These are phyloP conservation scores for Trichosporon sp. DNA, from an alignment of 1,284 basidiomycete species.

Conservation along the genomic window DNA sequence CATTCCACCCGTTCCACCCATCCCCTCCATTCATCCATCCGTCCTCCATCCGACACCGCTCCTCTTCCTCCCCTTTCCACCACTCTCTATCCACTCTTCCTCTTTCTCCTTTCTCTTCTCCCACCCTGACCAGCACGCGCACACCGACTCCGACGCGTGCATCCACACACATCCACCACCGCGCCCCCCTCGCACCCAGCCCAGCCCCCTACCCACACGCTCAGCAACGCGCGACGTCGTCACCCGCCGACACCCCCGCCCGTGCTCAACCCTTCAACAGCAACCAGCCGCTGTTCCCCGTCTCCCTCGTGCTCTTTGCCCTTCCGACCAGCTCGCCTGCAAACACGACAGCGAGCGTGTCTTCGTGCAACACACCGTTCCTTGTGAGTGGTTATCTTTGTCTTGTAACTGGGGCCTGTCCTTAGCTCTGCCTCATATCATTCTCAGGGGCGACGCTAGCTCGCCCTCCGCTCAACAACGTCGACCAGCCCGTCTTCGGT, in stretches of 20 bases:
- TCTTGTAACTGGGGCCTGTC: constrained; percentile 17
- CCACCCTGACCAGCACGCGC: neutral
- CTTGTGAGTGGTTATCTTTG: constrained; percentile 17
- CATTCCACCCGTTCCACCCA: neutral
- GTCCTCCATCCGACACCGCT: neutral
- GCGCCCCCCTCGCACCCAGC: neutral
- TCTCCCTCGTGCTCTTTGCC: neutral
- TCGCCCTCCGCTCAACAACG: neutral
- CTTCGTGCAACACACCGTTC: constrained; percentile 6
- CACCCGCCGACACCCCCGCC: neutral
- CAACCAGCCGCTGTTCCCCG: neutral
- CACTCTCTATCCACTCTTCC: neutral
- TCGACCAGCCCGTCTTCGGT: neutral
- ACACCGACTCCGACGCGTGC: neutral
- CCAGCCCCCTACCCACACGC: neutral
- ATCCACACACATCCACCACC: neutral
- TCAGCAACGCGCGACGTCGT: neutral
- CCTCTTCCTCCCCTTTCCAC: neutral
- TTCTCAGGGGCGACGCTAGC: neutral
- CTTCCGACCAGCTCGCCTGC: neutral
- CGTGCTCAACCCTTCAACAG: neutral
- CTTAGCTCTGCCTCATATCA: neutral
- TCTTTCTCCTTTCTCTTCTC: neutral
- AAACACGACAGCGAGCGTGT: constrained; percentile 6
- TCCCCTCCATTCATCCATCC: neutral